Base-by-base conservation (phyloP, 2,329 filamentous ascomycete genomes). In the Lasiodiplodia citricola region DNA sequence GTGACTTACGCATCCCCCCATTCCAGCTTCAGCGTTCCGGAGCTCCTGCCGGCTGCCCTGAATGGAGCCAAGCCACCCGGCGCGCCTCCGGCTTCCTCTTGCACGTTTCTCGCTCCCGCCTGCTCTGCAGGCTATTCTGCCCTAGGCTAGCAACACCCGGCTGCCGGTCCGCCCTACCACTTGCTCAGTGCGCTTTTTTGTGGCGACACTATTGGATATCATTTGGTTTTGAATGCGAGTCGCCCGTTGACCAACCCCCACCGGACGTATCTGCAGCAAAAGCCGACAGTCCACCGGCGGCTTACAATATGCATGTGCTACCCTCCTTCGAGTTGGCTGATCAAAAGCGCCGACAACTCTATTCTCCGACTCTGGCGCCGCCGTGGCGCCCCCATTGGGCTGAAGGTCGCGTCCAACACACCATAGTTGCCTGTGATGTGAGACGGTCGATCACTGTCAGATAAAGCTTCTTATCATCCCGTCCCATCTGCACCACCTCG, bases 371-470 rank as follows among this genome's bases (percentile, higher is more conserved):
- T 63, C 41, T 63, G 58, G 58, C 44, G 41, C 41, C 47, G 25
- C 16, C 14, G 41, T 18, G 37, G 58, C 58, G 47, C 21, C 28
- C 31, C 13, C 31, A 54, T 11, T 38, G 38, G 28, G 47, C 47
- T 64, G 28, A 54, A 38, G 60, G 23, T 63, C 25, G 58, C 41
- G 28, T 28, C 23, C 57, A 60, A 25, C 44, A 28, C 41, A 63
- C 44, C 16, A 4, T n/a, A 23, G 28, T 47, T 16, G 18, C 58
- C 51, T 11, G 44, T 37, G 41, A 63, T 51, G 41, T 51, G 58
- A 63, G 47, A 64, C 47, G 44, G 60, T n/a, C 47, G 47, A 64
- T 64, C 47, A 64, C 60, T 64, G 60, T 64, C 60, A 64, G 52
- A 52, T 63, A 64, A 64, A 64, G 44, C 60, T 52, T 64, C 60